These are phyloP conservation scores for Lycium barbarum DNA, from an alignment of 257 asterid species.

Conservation along the genomic window DNA sequence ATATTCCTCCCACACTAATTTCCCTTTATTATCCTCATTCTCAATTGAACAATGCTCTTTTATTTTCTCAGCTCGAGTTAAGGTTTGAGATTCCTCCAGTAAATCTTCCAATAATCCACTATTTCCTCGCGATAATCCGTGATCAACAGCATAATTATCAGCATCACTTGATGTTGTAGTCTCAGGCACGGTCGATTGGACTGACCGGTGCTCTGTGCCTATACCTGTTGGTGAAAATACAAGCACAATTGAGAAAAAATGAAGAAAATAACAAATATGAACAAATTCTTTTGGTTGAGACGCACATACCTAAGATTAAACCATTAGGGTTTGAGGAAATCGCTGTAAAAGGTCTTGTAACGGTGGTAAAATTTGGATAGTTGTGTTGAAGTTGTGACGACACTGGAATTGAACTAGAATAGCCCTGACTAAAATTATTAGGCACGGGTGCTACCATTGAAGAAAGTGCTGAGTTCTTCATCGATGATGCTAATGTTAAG, in stretches of 20 bases:
- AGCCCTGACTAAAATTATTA: constrained; percentile 35
- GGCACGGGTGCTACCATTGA: constrained; percentile 31
- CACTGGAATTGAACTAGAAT: constrained; percentile 34
- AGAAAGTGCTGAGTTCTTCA: constrained; percentile 32
- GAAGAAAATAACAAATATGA: background rate
- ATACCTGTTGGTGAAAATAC: constrained; percentile 15
- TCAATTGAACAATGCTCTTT: background rate
- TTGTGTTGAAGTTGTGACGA: constrained; percentile 38
- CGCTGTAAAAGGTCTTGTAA: constrained; percentile 8
- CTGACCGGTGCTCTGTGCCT: constrained; percentile 46
- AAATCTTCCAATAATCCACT: constrained; percentile 68
- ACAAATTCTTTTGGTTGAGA: background rate
- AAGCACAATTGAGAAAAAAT: background rate
- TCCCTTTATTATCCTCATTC: constrained; percentile 23
- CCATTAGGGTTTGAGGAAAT: constrained; percentile 29
- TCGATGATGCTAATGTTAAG: constrained; percentile 47
- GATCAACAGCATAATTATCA: constrained; percentile 36
- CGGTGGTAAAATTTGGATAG: constrained; percentile 33
- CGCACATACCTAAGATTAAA: background rate
- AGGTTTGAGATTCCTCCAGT: constrained; percentile 52
- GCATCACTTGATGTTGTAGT: constrained; percentile 46
- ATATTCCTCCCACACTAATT: constrained; percentile 34
- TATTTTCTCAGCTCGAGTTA: constrained; percentile 36
- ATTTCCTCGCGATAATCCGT: constrained; percentile 30
- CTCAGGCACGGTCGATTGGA: constrained; percentile 44